These are phyloP conservation scores for Gnomoniopsis sp. DNA, from an alignment of 2,329 filamentous ascomycete genomes.

Conservation along the genomic window DNA sequence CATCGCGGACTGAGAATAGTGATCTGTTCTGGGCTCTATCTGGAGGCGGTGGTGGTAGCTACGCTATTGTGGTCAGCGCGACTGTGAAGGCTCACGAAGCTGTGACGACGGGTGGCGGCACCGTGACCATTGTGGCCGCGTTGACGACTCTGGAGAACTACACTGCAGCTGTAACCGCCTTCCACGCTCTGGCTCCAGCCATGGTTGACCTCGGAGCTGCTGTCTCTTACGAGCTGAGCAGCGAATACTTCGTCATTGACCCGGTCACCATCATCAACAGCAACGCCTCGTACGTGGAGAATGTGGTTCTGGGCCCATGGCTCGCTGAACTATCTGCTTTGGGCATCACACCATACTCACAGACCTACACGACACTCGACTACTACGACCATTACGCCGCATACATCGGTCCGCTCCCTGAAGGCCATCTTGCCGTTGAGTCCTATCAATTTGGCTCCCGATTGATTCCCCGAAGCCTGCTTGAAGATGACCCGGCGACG, in stretches of 20 bases:
- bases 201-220: slow-evolving; percentile 25
- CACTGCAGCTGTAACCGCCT: slow-evolving; percentile 21
- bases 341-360: slow-evolving; percentile 22
- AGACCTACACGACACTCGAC: slow-evolving; percentile 26
- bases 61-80: slow-evolving; percentile 29
- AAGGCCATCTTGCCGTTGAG: slow-evolving; percentile 30
- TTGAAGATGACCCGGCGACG: slow-evolving; percentile 27
- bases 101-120: slow-evolving; percentile 19
- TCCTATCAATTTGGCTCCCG: slow-evolving; percentile 33
- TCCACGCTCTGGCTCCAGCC: slow-evolving; percentile 23
- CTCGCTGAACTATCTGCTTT: slow-evolving; percentile 24
- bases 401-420: slow-evolving; percentile 33
- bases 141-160: slow-evolving; percentile 21
- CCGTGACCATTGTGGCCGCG: slow-evolving; percentile 20
- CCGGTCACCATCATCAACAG: slow-evolving; percentile 28
- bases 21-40: slow-evolving; percentile 49
- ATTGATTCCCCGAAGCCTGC: slow-evolving; percentile 30
- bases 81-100: slow-evolving; percentile 22
- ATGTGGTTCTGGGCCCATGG: slow-evolving; percentile 30
- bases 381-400: slow-evolving; percentile 32
- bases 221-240: slow-evolving; percentile 22
- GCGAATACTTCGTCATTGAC: slow-evolving; percentile 21
- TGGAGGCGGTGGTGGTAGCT: slow-evolving; percentile 38
- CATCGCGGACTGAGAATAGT: slow-evolving; percentile 35
- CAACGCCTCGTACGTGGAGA: slow-evolving; percentile 23